A percentile compares a stretch with the other conserved stretches of the same genome.
These are phyloP conservation scores for Acacia acuminata DNA, from an alignment of 306 rosid species.

Conservation along the genomic window DNA sequence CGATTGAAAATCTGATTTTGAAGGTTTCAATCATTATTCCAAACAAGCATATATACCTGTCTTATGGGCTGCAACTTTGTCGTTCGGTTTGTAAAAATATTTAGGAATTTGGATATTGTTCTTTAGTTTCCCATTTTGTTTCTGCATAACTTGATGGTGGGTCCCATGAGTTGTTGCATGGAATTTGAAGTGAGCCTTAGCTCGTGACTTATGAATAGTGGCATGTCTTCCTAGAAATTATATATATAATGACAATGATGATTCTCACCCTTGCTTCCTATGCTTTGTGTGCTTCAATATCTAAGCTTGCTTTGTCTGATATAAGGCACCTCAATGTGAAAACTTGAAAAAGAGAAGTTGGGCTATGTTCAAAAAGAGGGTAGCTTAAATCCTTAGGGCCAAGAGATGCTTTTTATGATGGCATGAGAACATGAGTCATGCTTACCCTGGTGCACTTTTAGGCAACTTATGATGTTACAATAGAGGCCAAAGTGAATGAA, in stretches of 20 bases:
- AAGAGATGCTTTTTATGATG: not conserved
- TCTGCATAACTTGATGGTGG: not conserved
- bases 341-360: not conserved
- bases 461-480: not conserved
- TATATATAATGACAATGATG: not conserved
- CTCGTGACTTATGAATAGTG: not conserved
- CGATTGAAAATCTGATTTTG: no score
- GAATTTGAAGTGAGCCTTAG: not conserved
- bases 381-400: not conserved
- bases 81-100: not conserved
- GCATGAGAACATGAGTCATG: constrained; percentile 8
- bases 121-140: not conserved
- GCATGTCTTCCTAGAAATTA: not conserved
- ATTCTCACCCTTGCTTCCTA: not conserved
- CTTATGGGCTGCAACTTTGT: not conserved
- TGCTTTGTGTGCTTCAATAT: not conserved
- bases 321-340: not conserved
- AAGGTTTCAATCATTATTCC: no score
- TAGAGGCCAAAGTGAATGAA: constrained; percentile 15
- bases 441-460: constrained; percentile 9
- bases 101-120: not conserved
- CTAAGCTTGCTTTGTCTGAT: not conserved
- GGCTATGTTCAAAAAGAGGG: not conserved
- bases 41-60: not conserved
- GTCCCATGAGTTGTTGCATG: not conserved